Evolutionary conservation across 23 red algal genomes (phyloP).

Genomic region (Chondrus crispus): DNA sequence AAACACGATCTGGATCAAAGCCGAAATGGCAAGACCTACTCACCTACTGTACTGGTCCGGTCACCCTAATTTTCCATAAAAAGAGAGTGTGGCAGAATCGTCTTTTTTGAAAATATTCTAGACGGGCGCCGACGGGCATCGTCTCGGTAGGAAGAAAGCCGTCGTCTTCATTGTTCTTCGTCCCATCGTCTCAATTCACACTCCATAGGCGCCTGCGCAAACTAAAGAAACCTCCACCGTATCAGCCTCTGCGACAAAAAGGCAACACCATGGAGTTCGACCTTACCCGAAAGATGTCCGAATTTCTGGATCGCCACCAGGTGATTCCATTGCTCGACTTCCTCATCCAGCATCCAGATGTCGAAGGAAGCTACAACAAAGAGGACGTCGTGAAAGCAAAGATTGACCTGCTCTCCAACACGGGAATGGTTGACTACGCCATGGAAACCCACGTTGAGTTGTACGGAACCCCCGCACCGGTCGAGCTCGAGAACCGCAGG

Average conservation of each 20-base stretch:
- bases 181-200: too few species aligned
- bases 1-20: too few species aligned
- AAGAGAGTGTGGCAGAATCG: too few species aligned
- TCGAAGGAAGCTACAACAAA: slow-evolving; percentile 32
- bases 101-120: too few species aligned
- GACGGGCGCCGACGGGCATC: too few species aligned
- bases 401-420: slow-evolving; percentile 79
- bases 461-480: slow-evolving; percentile 59
- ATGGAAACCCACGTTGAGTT: slow-evolving; percentile 76
- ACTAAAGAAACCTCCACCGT: too few species aligned
- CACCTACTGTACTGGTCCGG: too few species aligned
- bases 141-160: too few species aligned
- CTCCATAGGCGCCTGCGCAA: too few species aligned
- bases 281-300: slow-evolving; percentile 66
- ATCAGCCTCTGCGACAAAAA: neutral
- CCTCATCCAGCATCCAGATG: slow-evolving; percentile 42
- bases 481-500: slow-evolving; percentile 63
- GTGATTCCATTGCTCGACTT: slow-evolving; percentile 85
- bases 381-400: slow-evolving; percentile 73
- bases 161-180: too few species aligned
- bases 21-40: too few species aligned
- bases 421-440: slow-evolving; percentile 97
- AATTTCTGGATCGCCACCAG: slow-evolving; percentile 91
- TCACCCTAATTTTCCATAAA: too few species aligned
- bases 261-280: slow-evolving; percentile 50